phyloP scores from a whole-genome alignment of 306 rosid species.

The Styphnolobium japonicum region DNA sequence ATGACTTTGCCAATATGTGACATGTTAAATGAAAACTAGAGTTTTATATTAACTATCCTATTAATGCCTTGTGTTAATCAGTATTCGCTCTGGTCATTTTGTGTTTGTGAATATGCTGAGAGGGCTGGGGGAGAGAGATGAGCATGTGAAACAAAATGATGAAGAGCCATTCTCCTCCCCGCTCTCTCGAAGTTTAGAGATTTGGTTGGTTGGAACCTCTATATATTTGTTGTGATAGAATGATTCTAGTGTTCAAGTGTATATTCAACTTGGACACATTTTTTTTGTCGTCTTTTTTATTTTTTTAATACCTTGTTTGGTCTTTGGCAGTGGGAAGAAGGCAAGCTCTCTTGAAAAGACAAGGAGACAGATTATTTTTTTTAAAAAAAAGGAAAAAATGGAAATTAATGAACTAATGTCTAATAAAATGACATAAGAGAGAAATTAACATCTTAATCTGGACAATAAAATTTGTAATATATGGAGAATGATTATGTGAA shows the following conservation, averaged over 20 bases:
- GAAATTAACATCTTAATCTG: background rate
- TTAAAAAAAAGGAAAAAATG: too few relatives aligned
- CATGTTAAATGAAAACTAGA: background rate
- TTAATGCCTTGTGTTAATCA: background rate
- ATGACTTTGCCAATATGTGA: constrained; percentile 1
- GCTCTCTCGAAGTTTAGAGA: too few relatives aligned
- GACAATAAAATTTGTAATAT: background rate
- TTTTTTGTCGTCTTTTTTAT: background rate
- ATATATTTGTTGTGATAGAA: too few relatives aligned
- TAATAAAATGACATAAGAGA: too few relatives aligned
- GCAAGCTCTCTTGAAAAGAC: background rate
- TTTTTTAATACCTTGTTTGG: background rate
- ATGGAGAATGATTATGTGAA: too few relatives aligned
- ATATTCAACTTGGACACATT: too few relatives aligned
- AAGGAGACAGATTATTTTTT: background rate
- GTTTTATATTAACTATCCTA: background rate
- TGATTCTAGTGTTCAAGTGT: background rate
- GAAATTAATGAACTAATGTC: background rate
- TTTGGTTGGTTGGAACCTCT: too few relatives aligned
- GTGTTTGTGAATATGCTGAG: background rate
- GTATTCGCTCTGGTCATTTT: background rate
- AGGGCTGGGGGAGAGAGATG: background rate
- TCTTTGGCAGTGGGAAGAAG: background rate
- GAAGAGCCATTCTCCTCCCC: too few relatives aligned
- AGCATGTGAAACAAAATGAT: background rate